Percentiles rank a stretch among this genome's conserved stretches.
Evolutionary conservation across 73 alveolate genomes (phyloP).

Genomic region (Blepharisma stoltei): DNA sequence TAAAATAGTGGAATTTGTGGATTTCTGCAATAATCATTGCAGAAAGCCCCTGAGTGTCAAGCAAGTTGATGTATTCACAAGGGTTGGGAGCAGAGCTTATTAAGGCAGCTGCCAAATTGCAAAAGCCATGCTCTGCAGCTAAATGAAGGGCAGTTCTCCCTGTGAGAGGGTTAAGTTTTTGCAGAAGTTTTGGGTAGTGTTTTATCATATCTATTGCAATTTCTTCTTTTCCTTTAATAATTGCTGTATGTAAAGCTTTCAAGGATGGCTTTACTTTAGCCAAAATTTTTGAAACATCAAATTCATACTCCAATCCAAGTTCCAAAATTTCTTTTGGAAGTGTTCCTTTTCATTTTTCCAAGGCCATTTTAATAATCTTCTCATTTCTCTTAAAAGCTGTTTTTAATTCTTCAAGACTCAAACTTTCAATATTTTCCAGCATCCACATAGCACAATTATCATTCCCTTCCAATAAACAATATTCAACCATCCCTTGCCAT

Average conservation of each 20-base stretch:
- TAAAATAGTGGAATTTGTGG: neutral
- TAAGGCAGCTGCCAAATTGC: neutral
- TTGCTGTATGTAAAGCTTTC: neutral
- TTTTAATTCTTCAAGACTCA: neutral
- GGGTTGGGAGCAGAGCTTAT: neutral
- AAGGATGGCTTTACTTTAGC: neutral
- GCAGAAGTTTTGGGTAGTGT: neutral
- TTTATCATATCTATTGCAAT: neutral
- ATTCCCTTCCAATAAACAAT: neutral
- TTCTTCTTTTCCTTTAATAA: neutral
- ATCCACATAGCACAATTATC: neutral
- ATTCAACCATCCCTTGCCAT: neutral
- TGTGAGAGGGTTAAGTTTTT: neutral
- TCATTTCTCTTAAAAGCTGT: neutral
- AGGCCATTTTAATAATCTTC: neutral
- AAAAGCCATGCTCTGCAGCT: neutral
- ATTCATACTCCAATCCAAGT: neutral
- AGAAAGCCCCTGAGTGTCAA: neutral
- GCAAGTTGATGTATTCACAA: neutral
- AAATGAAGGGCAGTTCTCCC: neutral
- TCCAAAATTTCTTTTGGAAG: neutral
- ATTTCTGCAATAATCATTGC: neutral
- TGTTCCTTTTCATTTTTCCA: neutral
- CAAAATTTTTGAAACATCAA: neutral
- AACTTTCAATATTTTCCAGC: neutral